Conservation (phyloP, 192 early-diverging fungal genomes). For the Rhizoclosmatium globosum region DNA sequence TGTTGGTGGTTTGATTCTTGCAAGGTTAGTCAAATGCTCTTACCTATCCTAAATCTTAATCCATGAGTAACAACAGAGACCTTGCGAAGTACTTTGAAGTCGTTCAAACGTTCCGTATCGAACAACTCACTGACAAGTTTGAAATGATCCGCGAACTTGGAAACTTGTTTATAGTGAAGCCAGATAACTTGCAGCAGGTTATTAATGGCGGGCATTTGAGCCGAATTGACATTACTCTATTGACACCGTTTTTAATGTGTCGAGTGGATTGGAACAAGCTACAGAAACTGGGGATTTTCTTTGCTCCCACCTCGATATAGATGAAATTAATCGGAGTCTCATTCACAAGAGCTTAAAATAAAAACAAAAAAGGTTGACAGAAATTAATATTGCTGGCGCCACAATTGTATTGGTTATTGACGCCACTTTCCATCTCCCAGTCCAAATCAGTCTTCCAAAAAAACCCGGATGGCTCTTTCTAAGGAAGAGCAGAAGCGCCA, state of each 20-base stretch:
- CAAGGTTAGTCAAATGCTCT: conserved; percentile 65
- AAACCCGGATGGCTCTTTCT: no score
- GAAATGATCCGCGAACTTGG: conserved; percentile 90
- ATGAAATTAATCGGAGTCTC: background rate
- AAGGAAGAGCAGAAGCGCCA: no score
- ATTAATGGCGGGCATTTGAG: conserved; percentile 85
- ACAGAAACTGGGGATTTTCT: conserved; percentile 46
- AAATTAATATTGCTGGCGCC: no score
- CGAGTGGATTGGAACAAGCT: conserved; percentile 78
- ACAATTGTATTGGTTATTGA: no score
- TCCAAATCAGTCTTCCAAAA: no score
- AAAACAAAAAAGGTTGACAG: background rate
- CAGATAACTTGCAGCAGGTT: conserved; percentile 89
- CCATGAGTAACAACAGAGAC: conserved; percentile 64
- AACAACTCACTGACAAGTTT: conserved; percentile 82
- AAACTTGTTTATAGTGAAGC: conserved; percentile 92
- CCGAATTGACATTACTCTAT: conserved; percentile 75
- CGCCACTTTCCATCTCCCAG: no score
- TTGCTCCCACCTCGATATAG: conserved; percentile 2
- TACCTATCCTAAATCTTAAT: background rate
- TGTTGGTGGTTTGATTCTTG: conserved; percentile 85
- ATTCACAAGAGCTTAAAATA: background rate
- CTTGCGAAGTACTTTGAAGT: conserved; percentile 93
- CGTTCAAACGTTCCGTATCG: conserved; percentile 77
- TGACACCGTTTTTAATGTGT: conserved; percentile 89